Evolutionary conservation across 2,329 filamentous ascomycete genomes (phyloP), one percentile per base, ranked within the genome.

Genomic region (Sarocladiaceae sp.): DNA sequence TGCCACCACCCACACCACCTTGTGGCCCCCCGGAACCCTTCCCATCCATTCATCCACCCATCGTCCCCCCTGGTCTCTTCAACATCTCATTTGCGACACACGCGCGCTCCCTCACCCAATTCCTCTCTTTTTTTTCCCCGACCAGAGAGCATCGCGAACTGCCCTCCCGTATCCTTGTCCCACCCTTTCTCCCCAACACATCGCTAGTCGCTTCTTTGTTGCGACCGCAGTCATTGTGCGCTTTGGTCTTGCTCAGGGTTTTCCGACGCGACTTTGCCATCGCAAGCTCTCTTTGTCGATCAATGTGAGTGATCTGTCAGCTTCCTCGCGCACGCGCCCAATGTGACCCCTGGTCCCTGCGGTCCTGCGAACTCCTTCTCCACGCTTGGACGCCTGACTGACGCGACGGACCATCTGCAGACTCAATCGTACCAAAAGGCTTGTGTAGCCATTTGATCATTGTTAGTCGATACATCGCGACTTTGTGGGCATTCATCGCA

Each of bases 61-160:
- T n/a, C 26, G 26, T 29, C 29, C 15, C 40, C 40, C 27, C 29
- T 18, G 29, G 40, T 29, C 23, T 43, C 40, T 43, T 32, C 40
- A 43, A 33, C 40, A 33, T 33, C 40, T 43, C 40, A 43, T 43
- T 43, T 43, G 40, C 40, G 40, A 43, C 40, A 32, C 18, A 33
- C 40, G 40, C 40, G 40, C 40, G 40, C 40, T 33, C 40, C 26
- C 40, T 43, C 40, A n/a, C 40, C 29, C 40, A 43, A 32, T 43
- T 43, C 40, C 26, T 32, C 39, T 42, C 26, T 32, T 43, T 43
- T 43, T n/a, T 43, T 43, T 33, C 40, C 40, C 40, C 27, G 40
- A 43, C 29, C 16, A 23, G 26, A 32, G 9, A 9, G 16, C 21
- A 43, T 43, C 40, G 40, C 40, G 40, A 43, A 43, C 40, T 43